Base-by-base conservation (phyloP, 2,329 filamentous ascomycete species). In the Colletotrichum sp. region DNA sequence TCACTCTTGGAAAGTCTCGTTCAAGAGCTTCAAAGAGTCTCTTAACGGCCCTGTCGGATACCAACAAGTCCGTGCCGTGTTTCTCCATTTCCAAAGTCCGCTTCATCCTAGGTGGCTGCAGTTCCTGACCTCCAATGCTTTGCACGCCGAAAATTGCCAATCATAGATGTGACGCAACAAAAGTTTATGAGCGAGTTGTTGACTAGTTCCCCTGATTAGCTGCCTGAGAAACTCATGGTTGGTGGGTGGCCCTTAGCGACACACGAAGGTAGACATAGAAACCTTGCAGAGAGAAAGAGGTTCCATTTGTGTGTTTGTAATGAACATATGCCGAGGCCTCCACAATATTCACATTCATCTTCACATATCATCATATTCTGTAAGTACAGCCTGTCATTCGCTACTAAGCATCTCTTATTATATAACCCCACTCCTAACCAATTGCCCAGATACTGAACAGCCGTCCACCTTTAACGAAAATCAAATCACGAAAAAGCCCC, bases 71-170 rank as follows among this genome's bases (percentile, higher is more conserved):
- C 68, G 67, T 24, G 63, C 34, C 24, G 72, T 76, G 9, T 49
- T 78, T 6, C 67, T 67, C 26, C 72, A 68, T 21, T 78, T 78
- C 39, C 76, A 78, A 59, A 71, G 69, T 36, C 77, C 77, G 15
- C 63, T 77, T 28, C 77, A 78, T 24, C 77, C 77, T 16, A 66
- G 76, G 28, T 78, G 77, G 77, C 26, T 78, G 57, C 70, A 71
- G 30, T 78, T 78, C 30, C 65, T 78, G 6, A 72, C 65, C 9
- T 78, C 77, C 55, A 59, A 59, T 28, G 55, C 55, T 12, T 59
- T 59, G 55, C 55, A 59, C 24, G 55, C 55, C 24, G 55, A 59
- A 6, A 16, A 59, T 16, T 59, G 21, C 15, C 55, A 59, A 7
- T 59, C 24, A 18, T 28, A 59, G 55, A 9, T 26, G 24, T 59